Base-by-base conservation (phyloP, 352 stramenopile species). In the Pythium vanterpoolii region DNA sequence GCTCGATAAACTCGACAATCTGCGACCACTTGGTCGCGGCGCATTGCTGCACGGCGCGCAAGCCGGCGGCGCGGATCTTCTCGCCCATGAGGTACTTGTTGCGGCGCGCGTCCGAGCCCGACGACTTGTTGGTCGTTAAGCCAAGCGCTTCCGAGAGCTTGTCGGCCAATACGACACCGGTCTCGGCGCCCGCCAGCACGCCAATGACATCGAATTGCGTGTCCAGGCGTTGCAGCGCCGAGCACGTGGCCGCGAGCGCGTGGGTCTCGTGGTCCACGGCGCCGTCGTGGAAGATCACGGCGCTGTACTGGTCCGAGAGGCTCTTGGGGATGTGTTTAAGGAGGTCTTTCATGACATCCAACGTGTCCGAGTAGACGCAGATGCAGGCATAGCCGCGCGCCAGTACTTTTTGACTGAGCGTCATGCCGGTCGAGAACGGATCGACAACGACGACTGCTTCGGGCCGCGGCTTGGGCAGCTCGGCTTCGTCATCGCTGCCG, bases 401-500 rank as follows among this genome's bases (percentile, higher is more conserved):
- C 45, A 87, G 56, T 1, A 95, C 88, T 58, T 95, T 86, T 56
- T 97, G 75, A 1, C 89, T 94, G 24, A 99, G 69, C 44, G 97
- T 85, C 68, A 89, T 95, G 58, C 95, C 96, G 45, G 95, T 98
- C 0, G 89, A 97, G 72, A 98, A 98, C 6, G 96, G 94, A 65
- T 98, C 93, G 10, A 99, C 87, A 31, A 98, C 74, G n/a, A 98
- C 90, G 13, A 98, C 79, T 9, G 86, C 85, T 9, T 79, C 64
- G 27, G 14, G 28, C 7, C 42, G 47, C 19, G 26, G 33, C 7
- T 75, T 77, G 18, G 68, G 45, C n/a, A 83, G 48, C 49, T 68
- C 69, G 27, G 38, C 49, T 9, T 67, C 62, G 27, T 68, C 60
- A 27, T 65, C 58, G n/a, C n/a, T n/a, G n/a, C n/a, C n/a, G n/a